Percentiles rank a stretch among this genome's conserved stretches.
phyloP scores from a whole-genome alignment of 768 basidiomycete genomes.

The Amyloporia xantha region DNA sequence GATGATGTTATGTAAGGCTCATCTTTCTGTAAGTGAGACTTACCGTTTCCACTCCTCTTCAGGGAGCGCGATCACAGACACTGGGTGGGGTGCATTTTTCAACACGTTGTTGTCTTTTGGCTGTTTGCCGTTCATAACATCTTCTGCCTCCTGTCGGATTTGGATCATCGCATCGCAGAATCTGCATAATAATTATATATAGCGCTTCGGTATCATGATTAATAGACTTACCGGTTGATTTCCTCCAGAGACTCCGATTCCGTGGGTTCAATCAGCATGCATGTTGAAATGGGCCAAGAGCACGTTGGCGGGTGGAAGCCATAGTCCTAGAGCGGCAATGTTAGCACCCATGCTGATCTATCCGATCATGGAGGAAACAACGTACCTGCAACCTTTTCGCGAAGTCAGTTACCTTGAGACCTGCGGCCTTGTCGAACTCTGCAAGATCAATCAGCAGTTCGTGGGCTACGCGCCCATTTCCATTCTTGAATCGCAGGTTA shows the following conservation, averaged over 20 bases:
- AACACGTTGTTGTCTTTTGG: slow-evolving; percentile 88
- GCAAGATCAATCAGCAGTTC: slow-evolving; percentile 93
- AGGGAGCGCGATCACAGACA: slow-evolving; percentile 61
- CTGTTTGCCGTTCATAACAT: slow-evolving; percentile 80
- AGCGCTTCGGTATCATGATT: neutral
- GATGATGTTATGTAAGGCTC: too few relatives aligned
- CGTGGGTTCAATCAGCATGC: slow-evolving; percentile 97
- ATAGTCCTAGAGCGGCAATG: slow-evolving; percentile 57
- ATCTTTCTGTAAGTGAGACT: too few relatives aligned
- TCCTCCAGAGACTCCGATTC: slow-evolving; percentile 94
- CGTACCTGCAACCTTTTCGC: slow-evolving; percentile 87
- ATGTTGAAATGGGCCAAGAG: slow-evolving; percentile 96
- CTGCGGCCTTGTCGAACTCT: slow-evolving; percentile 88
- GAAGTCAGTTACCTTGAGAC: slow-evolving; percentile 91
- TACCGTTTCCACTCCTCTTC: slow-evolving; percentile 85
- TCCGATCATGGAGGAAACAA: slow-evolving; percentile 1
- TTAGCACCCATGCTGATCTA: neutral
- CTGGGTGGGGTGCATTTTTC: slow-evolving; percentile 91
- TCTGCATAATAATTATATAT: slow-evolving; percentile 29
- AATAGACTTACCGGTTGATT: slow-evolving; percentile 63
- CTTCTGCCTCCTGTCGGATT: slow-evolving; percentile 87
- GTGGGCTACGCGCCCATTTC: slow-evolving; percentile 89
- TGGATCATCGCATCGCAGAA: slow-evolving; percentile 99
- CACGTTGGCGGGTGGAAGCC: slow-evolving; percentile 97
- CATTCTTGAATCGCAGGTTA: slow-evolving; percentile 83